These are phyloP conservation scores for Diaporthe citriasiana DNA, from an alignment of 2,329 filamentous ascomycete species.

Conservation along the genomic window DNA sequence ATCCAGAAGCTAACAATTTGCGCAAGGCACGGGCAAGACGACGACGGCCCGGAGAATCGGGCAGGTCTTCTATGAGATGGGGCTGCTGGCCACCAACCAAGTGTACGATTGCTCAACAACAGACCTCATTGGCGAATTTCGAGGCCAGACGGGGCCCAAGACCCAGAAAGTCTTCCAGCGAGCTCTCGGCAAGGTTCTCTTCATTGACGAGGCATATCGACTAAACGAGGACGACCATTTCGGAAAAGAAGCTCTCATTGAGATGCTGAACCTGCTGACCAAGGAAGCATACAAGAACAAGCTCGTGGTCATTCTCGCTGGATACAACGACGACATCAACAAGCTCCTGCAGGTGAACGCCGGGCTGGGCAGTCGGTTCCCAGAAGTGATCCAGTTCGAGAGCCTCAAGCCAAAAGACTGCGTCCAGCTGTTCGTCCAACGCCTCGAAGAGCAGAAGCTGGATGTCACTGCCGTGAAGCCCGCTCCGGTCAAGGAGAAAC, in stretches of 20 bases:
- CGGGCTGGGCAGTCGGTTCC: constrained; percentile 76
- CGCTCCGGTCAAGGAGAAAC: constrained; percentile 45
- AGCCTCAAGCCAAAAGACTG: constrained; percentile 60
- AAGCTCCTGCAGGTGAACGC: constrained; percentile 71
- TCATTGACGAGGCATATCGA: constrained; percentile 81
- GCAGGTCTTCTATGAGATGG: constrained; percentile 74
- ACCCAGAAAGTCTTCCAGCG: constrained; percentile 71
- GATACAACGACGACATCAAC: constrained; percentile 77
- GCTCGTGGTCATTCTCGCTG: constrained; percentile 77
- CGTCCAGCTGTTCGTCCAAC: constrained; percentile 57
- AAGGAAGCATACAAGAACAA: constrained; percentile 71
- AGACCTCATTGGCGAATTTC: constrained; percentile 76
- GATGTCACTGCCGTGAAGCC: neutral
- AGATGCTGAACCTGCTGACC: constrained; percentile 65
- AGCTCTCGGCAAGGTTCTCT: constrained; percentile 75
- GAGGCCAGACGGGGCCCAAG: constrained; percentile 79
- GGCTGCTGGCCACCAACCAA: constrained; percentile 71
- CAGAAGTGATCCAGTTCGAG: constrained; percentile 71
- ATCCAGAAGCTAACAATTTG: neutral
- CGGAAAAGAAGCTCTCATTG: constrained; percentile 68
- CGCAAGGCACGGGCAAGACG: constrained; percentile 70
- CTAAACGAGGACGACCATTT: constrained; percentile 67
- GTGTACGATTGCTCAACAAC: constrained; percentile 77
- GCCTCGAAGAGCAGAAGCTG: constrained; percentile 49
- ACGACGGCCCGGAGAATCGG: constrained; percentile 80